Evolutionary conservation across 306 rosid genomes (phyloP).

Genomic region (Cyclanthera cordifolia): DNA sequence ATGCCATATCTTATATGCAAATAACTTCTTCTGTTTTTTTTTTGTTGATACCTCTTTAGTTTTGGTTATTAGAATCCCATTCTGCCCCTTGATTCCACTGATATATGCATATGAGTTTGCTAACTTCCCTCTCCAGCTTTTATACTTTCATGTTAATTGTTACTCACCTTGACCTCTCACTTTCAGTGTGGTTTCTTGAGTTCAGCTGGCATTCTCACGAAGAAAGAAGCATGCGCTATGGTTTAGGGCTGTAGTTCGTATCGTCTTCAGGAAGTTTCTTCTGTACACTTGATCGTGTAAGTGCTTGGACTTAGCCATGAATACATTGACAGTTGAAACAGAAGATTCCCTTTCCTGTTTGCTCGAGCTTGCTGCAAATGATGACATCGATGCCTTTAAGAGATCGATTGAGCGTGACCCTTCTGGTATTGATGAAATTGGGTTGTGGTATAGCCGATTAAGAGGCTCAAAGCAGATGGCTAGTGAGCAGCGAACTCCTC

Average conservation of each 20-base stretch:
- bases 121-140: neutral
- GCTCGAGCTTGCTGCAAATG: conserved; percentile 83
- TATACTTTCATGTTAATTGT: neutral
- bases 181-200: neutral
- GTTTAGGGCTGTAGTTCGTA: neutral
- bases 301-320: conserved; percentile 35
- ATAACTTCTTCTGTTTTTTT: neutral
- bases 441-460: conserved; percentile 71
- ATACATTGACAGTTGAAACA: conserved; percentile 57
- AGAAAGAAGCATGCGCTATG: conserved; percentile 9
- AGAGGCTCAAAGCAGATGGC: conserved; percentile 86
- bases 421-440: conserved; percentile 60
- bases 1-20: neutral
- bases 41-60: neutral
- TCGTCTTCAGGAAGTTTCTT: neutral
- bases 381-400: conserved; percentile 57
- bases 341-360: conserved; percentile 67
- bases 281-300: neutral
- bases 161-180: neutral
- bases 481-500: conserved; percentile 63
- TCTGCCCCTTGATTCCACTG: neutral
- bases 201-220: neutral
- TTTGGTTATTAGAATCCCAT: neutral
- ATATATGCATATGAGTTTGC: neutral
- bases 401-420: conserved; percentile 54